These are phyloP conservation scores for Xerocomellus intermedius DNA, from an alignment of 768 basidiomycete genomes.

Conservation along the genomic window DNA sequence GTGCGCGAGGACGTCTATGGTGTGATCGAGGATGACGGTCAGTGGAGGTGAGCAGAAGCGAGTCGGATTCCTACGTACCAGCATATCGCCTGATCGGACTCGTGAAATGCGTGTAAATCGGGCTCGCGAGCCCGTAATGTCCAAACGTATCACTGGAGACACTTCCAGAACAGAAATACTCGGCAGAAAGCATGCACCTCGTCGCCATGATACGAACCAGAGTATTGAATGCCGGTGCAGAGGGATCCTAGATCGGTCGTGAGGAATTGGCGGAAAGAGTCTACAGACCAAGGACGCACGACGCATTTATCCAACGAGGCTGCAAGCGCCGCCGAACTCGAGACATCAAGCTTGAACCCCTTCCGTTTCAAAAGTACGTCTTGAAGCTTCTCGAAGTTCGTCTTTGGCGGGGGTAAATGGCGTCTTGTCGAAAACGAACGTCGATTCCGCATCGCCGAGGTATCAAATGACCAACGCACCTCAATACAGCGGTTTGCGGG, in stretches of 20 bases:
- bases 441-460: slow-evolving; percentile 3
- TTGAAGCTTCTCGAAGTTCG: slow-evolving; percentile 94
- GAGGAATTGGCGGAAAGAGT: not conserved
- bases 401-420: slow-evolving; percentile 85
- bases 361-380: slow-evolving; percentile 87
- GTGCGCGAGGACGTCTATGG: slow-evolving; percentile 85
- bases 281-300: slow-evolving; percentile 43
- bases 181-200: slow-evolving; percentile 95
- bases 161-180: slow-evolving; percentile 97
- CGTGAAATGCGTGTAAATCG: slow-evolving; percentile 98
- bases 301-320: slow-evolving; percentile 84
- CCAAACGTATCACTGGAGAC: slow-evolving; percentile 90
- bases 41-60: not conserved
- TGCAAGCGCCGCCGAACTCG: slow-evolving; percentile 87
- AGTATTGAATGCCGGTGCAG: slow-evolving; percentile 91
- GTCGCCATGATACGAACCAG: slow-evolving; percentile 99
- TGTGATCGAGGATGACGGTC: not conserved
- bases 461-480: slow-evolving; percentile 40
- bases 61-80: slow-evolving; percentile 43
- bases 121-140: slow-evolving; percentile 95
- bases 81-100: slow-evolving; percentile 97
- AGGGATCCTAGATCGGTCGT: slow-evolving; percentile 57
- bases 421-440: slow-evolving; percentile 48
- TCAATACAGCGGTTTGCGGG: slow-evolving; percentile 91
- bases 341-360: slow-evolving; percentile 82